Evolutionary conservation across 139 green algal genomes (phyloP), one percentile per base, ranked within the genome.

Genomic region (Picochlorum sp.): DNA sequence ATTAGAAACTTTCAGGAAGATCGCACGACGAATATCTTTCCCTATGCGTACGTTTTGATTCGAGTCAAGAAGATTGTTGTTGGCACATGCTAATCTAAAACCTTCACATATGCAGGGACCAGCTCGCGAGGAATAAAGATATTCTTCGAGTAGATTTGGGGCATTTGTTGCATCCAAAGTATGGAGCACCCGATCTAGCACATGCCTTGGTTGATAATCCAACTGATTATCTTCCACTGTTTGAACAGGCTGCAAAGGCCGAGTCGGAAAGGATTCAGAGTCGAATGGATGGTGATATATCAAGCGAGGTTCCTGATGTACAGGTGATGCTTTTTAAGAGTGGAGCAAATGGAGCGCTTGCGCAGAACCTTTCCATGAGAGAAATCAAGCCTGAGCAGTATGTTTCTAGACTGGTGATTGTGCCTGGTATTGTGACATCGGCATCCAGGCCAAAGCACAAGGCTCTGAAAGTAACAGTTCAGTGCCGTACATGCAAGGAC

Each of bases 361-460:
- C 47, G 32, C 10, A 49, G 1, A 47, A 52, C 23, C 37, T 78
- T 13, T 71, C 66, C 23, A 78, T 78, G 71, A 60, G 71, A 30
- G 71, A 78, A 45, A 74, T 78, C 37, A 78, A 78, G 66, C 83
- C 89, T 66, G 86, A 91, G 16, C 72, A 83, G 11, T 81, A 92
- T 64, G 88, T 99, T 34, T 89, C 74, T 47, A 79, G 87, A 68
- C 81, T 98, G 52, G 91, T 99, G 32, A 90, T 92, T 77, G 78
- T 99, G 8, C 86, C 85, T 11, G 94, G 94, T 58, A 99, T 99
- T 72, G 81, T 99, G 47, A 98, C 92, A 2, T 78, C 86, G 2
- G 81, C 94, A 7, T 83, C 84, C 5, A 90, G 86, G 45, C 83
- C 88, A 32, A 96, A 86, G 84, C 84, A 92, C 79, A 99, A 99